Evolutionary conservation across 139 green algal genomes (phyloP).

Genomic region (Auxenochlorella pyrenoidosa): DNA sequence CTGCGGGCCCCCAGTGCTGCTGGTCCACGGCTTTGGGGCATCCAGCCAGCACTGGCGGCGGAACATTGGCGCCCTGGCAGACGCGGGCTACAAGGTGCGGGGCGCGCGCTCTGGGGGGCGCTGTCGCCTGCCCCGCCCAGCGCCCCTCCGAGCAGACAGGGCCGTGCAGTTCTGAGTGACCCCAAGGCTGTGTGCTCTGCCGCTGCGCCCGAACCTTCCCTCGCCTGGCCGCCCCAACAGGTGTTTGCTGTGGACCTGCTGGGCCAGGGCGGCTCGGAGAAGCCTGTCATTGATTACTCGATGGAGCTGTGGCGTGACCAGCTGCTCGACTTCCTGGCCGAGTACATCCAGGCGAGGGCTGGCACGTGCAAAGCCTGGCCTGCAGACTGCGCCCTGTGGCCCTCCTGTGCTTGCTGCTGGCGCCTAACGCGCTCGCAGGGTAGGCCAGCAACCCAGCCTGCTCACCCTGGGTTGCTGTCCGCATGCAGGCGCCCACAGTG

Average conservation of each 20-base stretch:
- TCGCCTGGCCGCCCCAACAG: background rate
- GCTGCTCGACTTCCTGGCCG: constrained; percentile 42
- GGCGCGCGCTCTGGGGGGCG: too few species aligned
- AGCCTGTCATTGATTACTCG: constrained; percentile 43
- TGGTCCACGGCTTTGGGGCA: constrained; percentile 52
- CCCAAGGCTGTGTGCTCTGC: background rate
- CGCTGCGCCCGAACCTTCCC: background rate
- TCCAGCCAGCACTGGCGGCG: constrained; percentile 27
- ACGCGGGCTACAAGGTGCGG: constrained; percentile 40
- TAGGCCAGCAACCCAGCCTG: too few species aligned
- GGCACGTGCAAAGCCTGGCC: too few species aligned
- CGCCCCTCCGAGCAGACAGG: too few species aligned
- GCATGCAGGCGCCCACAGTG: background rate
- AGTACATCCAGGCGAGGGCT: constrained; percentile 21
- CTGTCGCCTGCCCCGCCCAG: too few species aligned
- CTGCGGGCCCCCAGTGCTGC: constrained; percentile 28
- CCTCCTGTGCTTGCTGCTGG: too few species aligned
- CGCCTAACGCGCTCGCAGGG: too few species aligned
- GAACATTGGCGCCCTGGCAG: constrained; percentile 29
- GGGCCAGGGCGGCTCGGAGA: constrained; percentile 36
- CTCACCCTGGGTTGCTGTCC: too few species aligned
- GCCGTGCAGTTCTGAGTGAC: too few species aligned
- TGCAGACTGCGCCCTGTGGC: too few species aligned
- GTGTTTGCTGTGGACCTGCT: constrained; percentile 45
- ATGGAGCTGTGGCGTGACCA: constrained; percentile 50